These are phyloP conservation scores for Alloascoidea hylecoeti DNA, from an alignment of 805 yeast species.

Conservation along the genomic window DNA sequence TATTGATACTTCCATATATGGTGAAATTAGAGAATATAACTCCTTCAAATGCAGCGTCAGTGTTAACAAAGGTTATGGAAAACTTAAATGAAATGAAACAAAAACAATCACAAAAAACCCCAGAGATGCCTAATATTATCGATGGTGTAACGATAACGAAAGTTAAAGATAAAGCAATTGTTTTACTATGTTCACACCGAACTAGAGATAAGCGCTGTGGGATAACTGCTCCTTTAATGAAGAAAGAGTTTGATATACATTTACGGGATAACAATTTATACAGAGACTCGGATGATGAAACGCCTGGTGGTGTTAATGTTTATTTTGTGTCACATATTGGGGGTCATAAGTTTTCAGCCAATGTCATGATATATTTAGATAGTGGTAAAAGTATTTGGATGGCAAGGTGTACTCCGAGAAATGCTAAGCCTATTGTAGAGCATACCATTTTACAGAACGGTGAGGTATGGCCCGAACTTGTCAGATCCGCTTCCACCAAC, in stretches of 20 bases:
- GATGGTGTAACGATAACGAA: constrained; percentile 24
- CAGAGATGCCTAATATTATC: constrained; percentile 6
- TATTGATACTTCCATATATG: background rate
- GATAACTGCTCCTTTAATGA: constrained; percentile 82
- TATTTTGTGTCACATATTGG: constrained; percentile 79
- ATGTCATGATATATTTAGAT: constrained; percentile 61
- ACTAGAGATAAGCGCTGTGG: constrained; percentile 93
- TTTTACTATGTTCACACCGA: constrained; percentile 77
- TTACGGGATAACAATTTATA: constrained; percentile 57
- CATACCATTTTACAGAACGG: constrained; percentile 64
- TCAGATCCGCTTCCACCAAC: constrained; percentile 31
- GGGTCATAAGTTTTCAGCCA: constrained; percentile 92
- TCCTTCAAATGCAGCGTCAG: background rate
- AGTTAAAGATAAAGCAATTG: too few relatives aligned
- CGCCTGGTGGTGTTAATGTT: constrained; percentile 64
- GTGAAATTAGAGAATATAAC: background rate
- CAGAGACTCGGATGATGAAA: constrained; percentile 63
- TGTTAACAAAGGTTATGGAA: background rate
- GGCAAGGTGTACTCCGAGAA: constrained; percentile 72
- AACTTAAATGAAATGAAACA: background rate
- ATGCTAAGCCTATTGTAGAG: constrained; percentile 60
- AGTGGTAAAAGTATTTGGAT: constrained; percentile 76
- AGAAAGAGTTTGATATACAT: constrained; percentile 59
- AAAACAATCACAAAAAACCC: background rate
- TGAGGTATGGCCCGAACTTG: constrained; percentile 54